These are phyloP conservation scores for Mucor sp. DNA, from an alignment of 371 early-diverging fungal species.

Conservation along the genomic window DNA sequence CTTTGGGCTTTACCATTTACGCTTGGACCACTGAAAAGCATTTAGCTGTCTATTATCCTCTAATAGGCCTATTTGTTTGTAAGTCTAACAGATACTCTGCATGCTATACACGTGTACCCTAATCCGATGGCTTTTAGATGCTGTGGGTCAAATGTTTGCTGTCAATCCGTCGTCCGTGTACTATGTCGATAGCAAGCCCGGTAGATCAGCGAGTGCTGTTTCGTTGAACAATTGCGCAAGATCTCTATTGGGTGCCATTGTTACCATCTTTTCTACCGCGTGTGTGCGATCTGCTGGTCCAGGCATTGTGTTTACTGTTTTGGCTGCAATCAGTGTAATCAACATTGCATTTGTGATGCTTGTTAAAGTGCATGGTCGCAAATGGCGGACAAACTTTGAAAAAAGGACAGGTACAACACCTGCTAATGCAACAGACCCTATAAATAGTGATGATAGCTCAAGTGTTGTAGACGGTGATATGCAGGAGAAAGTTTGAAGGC, in stretches of 20 bases:
- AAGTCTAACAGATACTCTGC: conserved; percentile 30
- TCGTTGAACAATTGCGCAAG: conserved; percentile 53
- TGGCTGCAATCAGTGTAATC: conserved; percentile 28
- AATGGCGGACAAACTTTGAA: conserved; percentile 27
- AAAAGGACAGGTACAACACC: not conserved
- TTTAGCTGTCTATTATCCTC: conserved; percentile 42
- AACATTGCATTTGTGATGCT: conserved; percentile 20
- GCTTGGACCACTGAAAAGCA: conserved; percentile 50
- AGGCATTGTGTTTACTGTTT: conserved; percentile 23
- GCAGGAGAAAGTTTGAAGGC: not conserved
- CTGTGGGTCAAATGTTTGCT: conserved; percentile 38
- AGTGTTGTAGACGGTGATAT: not conserved
- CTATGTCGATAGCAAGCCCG: conserved; percentile 54
- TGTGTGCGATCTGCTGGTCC: conserved; percentile 22
- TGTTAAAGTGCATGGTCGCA: conserved; percentile 21
- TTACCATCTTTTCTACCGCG: conserved; percentile 25
- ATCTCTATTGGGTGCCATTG: conserved; percentile 38
- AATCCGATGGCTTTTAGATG: conserved; percentile 22
- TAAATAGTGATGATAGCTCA: not conserved
- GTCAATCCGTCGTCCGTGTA: conserved; percentile 52
- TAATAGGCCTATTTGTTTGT: conserved; percentile 54
- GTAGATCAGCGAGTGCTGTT: conserved; percentile 55
- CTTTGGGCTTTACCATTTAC: conserved; percentile 52
- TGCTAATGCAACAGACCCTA: not conserved
- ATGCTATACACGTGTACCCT: no score